Percentiles rank a stretch among this genome's conserved stretches.
Evolutionary conservation across 352 stramenopile genomes (phyloP).

Genomic region (Globisporangium spinosum): DNA sequence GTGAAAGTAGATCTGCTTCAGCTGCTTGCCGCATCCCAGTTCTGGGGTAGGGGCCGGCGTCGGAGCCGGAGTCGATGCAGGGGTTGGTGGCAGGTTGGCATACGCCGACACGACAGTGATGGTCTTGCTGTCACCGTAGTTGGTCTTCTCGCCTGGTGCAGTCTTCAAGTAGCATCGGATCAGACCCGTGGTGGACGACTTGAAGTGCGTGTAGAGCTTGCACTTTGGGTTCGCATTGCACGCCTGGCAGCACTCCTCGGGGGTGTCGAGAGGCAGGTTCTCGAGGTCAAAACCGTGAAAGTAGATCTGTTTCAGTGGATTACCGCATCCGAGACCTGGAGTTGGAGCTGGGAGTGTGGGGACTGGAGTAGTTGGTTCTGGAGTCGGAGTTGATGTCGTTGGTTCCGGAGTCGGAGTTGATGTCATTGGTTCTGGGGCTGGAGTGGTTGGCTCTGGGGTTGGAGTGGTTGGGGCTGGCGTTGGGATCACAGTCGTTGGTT

Average conservation of each 20-base stretch:
- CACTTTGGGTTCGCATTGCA: too few relatives aligned
- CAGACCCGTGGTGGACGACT: too few relatives aligned
- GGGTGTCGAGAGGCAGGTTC: too few relatives aligned
- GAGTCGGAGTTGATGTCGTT: background rate
- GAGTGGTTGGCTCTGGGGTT: background rate
- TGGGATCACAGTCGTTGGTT: background rate
- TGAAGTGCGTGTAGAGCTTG: too few relatives aligned
- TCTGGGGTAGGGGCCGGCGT: background rate
- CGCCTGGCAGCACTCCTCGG: too few relatives aligned
- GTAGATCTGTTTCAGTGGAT: too few relatives aligned
- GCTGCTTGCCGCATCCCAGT: constrained; percentile 4
- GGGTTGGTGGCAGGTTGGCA: background rate
- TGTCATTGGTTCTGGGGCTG: background rate
- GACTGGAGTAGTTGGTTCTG: background rate
- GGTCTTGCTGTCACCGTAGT: too few relatives aligned
- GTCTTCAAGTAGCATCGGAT: too few relatives aligned
- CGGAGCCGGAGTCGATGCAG: background rate
- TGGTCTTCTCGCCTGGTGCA: too few relatives aligned
- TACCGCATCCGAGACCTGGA: background rate
- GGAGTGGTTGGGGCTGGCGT: background rate
- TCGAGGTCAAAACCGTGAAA: too few relatives aligned
- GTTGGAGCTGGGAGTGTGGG: background rate
- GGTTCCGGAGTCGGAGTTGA: background rate
- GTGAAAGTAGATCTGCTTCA: constrained; percentile 18
- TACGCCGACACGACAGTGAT: too few relatives aligned